Evolutionary conservation across 768 basidiomycete species (phyloP), one percentile per base, ranked within the genome.

Genomic region (Boletus patriciae): DNA sequence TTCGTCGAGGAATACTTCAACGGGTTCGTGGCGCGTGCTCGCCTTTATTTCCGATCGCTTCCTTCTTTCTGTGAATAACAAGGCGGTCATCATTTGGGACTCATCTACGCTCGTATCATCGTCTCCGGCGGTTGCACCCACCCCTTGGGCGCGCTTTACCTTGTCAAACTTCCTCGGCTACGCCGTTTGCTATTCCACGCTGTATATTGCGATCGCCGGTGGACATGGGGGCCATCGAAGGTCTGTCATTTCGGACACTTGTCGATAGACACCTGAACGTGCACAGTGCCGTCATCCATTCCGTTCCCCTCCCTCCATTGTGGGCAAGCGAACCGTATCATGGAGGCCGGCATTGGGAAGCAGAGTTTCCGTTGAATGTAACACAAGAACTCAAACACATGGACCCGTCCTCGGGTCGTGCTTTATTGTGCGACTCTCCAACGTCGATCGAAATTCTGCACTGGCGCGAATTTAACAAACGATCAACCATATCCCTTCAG

Each of bases 401-500:
- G 38, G 70, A 77, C 9, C 69, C 74, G 0, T 21, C 34, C 10
- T 59, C 64, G 6, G 58, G 70, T n/a, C 66, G 75, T 25, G 60
- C 75, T 29, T 69, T 73, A 6, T 65, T 76, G 7, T 37, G 51
- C 46, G 70, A 71, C 0, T 68, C 60, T 19, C 62, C 70, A 7
- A 64, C 65, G 19, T 55, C 58, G 5, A 62, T 82, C 23, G 70
- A 75, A 38, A 44, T 82, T 34, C 19, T 80, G n/a, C 68, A 76
- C 41, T 80, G 78, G 77, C 60, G 64, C 4, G 63, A 70, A 1
- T 61, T 53, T 3, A 56, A 63, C 13, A 57, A 49, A 21, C 65
- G 62, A n/a, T 63, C 60, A 10, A 59, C 51, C 1, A 61, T 76
- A 13, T 36, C 66, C n/a, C 56, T 69, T 40, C 52, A 62, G 6